Percentiles rank a stretch among this genome's conserved stretches.
phyloP scores from a whole-genome alignment of 2,329 filamentous ascomycete species.

The Claviceps cyperi region DNA sequence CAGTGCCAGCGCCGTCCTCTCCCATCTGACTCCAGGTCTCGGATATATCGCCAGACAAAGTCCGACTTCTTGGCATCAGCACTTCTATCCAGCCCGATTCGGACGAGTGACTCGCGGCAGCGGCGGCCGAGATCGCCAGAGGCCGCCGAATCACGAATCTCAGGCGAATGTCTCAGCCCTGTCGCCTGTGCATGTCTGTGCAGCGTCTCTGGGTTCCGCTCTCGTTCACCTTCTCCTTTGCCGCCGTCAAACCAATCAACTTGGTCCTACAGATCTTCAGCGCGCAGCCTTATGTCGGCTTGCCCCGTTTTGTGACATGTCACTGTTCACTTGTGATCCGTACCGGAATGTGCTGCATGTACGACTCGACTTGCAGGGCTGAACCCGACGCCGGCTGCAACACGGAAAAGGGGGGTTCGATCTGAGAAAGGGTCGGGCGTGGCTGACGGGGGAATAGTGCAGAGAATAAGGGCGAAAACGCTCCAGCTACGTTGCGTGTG shows the following conservation, averaged over 20 bases:
- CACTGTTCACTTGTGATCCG: no score
- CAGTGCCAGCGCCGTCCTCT: not conserved
- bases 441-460: not conserved
- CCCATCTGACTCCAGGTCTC: not conserved
- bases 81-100: not conserved
- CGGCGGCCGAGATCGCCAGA: not conserved
- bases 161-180: not conserved
- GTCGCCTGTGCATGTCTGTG: not conserved
- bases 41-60: not conserved
- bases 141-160: not conserved
- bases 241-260: not conserved
- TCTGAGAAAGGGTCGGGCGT: not conserved
- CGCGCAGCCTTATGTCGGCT: not conserved
- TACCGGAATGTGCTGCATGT: not conserved
- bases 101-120: not conserved
- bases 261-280: not conserved
- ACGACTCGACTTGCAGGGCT: not conserved
- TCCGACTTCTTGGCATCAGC: not conserved
- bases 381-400: not conserved
- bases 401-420: not conserved
- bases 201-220: not conserved
- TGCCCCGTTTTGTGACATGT: not conserved
- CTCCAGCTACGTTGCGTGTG: not conserved
- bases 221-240: not conserved
- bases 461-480: no score